Conservation (phyloP, 2,329 filamentous ascomycete species). For the Colletotrichum tropicicola region DNA sequence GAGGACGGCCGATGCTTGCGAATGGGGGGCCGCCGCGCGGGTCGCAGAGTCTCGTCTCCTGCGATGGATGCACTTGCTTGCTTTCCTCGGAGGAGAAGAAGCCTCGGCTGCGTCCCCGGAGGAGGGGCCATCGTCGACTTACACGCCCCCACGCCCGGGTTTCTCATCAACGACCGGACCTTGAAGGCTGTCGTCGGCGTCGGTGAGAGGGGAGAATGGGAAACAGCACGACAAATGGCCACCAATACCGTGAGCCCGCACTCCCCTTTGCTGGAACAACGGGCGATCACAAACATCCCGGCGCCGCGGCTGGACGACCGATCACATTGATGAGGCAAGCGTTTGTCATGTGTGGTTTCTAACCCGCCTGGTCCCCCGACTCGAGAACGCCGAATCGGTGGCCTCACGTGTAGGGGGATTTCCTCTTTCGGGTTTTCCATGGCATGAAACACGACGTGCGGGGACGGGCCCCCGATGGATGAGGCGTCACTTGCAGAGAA, state of each 20-base stretch:
- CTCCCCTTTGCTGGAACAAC: background rate
- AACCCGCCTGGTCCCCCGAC: background rate
- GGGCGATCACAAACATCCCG: background rate
- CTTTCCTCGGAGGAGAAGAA: too few relatives aligned
- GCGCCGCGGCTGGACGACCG: background rate
- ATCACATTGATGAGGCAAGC: background rate
- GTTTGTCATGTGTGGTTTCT: background rate
- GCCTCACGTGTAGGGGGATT: background rate
- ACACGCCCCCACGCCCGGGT: background rate
- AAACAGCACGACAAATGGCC: background rate
- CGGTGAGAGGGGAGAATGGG: background rate
- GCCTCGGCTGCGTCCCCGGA: background rate
- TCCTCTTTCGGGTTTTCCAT: constrained; percentile 7
- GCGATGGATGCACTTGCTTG: too few relatives aligned
- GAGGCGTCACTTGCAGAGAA: too few relatives aligned
- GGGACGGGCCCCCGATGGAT: background rate
- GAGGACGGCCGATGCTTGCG: constrained; percentile 10
- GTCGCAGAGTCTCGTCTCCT: too few relatives aligned
- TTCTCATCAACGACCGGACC: too few relatives aligned
- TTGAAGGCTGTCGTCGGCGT: background rate
- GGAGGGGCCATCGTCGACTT: background rate
- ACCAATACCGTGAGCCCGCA: background rate
- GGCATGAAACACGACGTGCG: constrained; percentile 22
- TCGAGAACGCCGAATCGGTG: background rate
- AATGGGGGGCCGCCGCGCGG: too few relatives aligned